These are phyloP conservation scores for Trichopus zeylanicus DNA, from an alignment of 116 monocot species.

Conservation along the genomic window DNA sequence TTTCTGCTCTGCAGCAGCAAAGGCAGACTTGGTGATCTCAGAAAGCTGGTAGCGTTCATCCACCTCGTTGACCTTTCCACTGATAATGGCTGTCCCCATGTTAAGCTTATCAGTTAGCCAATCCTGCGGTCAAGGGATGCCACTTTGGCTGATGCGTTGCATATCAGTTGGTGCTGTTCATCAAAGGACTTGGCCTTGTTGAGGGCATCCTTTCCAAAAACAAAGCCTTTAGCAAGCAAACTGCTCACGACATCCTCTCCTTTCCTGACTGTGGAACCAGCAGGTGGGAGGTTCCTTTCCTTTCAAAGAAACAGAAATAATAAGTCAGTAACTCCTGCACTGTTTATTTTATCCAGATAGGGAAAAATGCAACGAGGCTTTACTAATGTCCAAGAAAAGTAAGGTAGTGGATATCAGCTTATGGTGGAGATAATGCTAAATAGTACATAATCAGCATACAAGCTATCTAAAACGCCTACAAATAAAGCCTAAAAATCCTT, in stretches of 20 bases:
- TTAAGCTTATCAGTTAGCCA: slow-evolving; percentile 57
- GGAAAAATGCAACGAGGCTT: too few relatives aligned
- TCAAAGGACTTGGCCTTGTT: slow-evolving; percentile 48
- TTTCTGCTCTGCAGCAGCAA: slow-evolving; percentile 45
- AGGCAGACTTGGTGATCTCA: slow-evolving; percentile 42
- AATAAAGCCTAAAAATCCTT: too few relatives aligned
- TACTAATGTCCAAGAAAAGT: background rate
- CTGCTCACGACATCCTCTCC: slow-evolving; percentile 66
- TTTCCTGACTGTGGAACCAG: slow-evolving; percentile 24
- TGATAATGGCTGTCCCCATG: slow-evolving; percentile 31
- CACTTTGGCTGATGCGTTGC: slow-evolving; percentile 41
- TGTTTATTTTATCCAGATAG: background rate
- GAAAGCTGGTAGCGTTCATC: slow-evolving; percentile 52
- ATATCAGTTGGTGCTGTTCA: slow-evolving; percentile 42
- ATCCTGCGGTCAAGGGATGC: slow-evolving; percentile 40
- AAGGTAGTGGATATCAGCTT: too few relatives aligned
- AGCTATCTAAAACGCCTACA: too few relatives aligned
- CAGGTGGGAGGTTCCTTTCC: background rate
- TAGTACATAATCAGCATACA: too few relatives aligned
- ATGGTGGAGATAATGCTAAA: too few relatives aligned
- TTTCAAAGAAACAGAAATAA: background rate
- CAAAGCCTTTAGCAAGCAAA: slow-evolving; percentile 72
- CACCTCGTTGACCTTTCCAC: slow-evolving; percentile 34
- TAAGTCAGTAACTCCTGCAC: background rate
- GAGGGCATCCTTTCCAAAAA: slow-evolving; percentile 63